Percentiles rank a stretch among this genome's conserved stretches.
Evolutionary conservation across 1,139 yeast species (phyloP).

Genomic region (Geotrichum citri-aurantii): DNA sequence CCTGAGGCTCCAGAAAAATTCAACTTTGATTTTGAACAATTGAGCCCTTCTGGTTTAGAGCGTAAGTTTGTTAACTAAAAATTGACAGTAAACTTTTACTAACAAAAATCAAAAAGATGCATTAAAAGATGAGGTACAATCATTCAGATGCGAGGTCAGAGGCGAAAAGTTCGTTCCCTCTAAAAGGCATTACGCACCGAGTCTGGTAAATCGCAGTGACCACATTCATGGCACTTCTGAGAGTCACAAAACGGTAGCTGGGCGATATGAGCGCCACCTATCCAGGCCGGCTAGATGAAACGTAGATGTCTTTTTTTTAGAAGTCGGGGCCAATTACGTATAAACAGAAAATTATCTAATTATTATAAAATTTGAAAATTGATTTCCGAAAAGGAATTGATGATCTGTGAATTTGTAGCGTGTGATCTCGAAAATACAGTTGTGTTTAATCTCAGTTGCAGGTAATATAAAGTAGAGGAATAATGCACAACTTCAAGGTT

Average conservation of each 20-base stretch:
- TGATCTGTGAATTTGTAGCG: neutral
- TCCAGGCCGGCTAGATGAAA: neutral
- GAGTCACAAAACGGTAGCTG: neutral
- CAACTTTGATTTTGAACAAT: slow-evolving; percentile 74
- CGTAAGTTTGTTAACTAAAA: slow-evolving; percentile 4
- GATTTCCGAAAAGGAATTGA: too few relatives aligned
- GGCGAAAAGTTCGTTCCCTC: slow-evolving; percentile 15
- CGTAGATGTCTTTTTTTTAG: neutral
- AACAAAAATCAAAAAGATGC: slow-evolving; percentile 43
- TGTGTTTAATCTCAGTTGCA: too few relatives aligned
- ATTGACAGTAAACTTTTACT: neutral
- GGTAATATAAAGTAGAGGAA: too few relatives aligned
- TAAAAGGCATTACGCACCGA: slow-evolving; percentile 2
- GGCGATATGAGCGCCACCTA: slow-evolving; percentile 3
- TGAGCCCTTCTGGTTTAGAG: slow-evolving; percentile 25
- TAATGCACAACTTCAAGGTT: too few relatives aligned
- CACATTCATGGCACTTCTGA: neutral
- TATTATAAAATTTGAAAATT: too few relatives aligned
- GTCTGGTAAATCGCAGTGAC: neutral
- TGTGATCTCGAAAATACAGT: neutral
- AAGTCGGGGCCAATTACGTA: neutral
- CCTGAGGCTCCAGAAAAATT: slow-evolving; percentile 67
- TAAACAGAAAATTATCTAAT: neutral
- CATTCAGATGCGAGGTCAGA: slow-evolving; percentile 69
- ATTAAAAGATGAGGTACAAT: slow-evolving; percentile 55